phyloP scores from a whole-genome alignment of 352 stramenopile genomes.

The Phytophthora tubulina region DNA sequence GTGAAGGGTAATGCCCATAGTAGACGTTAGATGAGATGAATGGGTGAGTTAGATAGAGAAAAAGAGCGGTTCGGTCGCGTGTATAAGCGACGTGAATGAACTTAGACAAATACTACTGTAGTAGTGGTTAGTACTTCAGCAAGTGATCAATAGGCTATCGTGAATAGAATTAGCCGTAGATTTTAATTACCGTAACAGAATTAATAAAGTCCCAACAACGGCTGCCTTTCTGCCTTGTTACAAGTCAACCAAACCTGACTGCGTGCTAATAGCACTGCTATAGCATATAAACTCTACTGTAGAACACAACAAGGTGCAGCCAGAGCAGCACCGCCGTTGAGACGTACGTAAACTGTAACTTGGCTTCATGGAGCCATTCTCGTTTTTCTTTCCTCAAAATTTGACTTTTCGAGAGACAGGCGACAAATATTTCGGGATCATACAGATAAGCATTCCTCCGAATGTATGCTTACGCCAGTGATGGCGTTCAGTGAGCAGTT shows the following conservation, averaged over 20 bases:
- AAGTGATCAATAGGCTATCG: neutral
- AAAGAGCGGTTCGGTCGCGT: slow-evolving; percentile 15
- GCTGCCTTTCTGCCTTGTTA: slow-evolving; percentile 20
- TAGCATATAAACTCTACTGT: neutral
- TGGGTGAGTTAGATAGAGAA: slow-evolving; percentile 11
- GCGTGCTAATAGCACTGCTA: too few species aligned
- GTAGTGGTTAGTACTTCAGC: slow-evolving; percentile 11
- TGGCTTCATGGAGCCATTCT: slow-evolving; percentile 14
- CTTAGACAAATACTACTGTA: slow-evolving; percentile 21
- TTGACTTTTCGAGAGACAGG: slow-evolving; percentile 26
- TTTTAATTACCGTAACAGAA: neutral
- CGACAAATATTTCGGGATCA: slow-evolving; percentile 29
- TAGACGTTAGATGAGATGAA: slow-evolving; percentile 3
- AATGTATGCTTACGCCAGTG: neutral
- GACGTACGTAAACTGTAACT: neutral
- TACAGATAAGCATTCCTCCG: slow-evolving; percentile 27
- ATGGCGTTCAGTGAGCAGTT: neutral
- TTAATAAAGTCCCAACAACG: neutral
- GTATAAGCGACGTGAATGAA: slow-evolving; percentile 27
- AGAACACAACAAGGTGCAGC: neutral
- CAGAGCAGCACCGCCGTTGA: neutral
- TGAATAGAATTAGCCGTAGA: slow-evolving; percentile 11
- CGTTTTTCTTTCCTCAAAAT: slow-evolving; percentile 23
- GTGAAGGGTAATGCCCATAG: slow-evolving; percentile 5
- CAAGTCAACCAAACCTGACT: neutral